phyloP scores from a whole-genome alignment of 2,329 filamentous ascomycete species.

The Golovinomyces cichoracearum region DNA sequence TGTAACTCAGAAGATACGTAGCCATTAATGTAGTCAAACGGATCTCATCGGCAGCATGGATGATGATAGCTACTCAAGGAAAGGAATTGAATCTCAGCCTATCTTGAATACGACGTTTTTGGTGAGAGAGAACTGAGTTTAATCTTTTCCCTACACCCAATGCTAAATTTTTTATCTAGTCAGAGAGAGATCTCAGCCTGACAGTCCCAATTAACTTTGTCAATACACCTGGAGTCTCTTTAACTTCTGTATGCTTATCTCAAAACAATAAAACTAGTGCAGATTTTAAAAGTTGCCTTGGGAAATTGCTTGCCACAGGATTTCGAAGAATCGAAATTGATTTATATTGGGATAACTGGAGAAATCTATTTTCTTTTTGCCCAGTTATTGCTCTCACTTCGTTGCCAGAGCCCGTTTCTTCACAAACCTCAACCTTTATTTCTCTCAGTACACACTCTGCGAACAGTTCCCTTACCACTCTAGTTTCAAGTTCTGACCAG shows the following conservation, averaged over 20 bases:
- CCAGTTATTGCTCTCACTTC: conserved; percentile 22
- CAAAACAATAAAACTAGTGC: conserved; percentile 24
- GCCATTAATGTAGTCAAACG: too few species aligned
- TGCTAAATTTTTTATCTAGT: conserved; percentile 15
- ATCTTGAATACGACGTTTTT: neutral
- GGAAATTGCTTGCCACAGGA: conserved; percentile 33
- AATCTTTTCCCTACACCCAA: neutral
- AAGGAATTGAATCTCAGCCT: neutral
- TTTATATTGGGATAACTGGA: conserved; percentile 34
- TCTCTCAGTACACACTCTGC: neutral
- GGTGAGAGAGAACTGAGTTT: neutral
- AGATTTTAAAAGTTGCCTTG: conserved; percentile 28
- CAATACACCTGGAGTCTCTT: conserved; percentile 27
- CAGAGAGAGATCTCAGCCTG: conserved; percentile 33
- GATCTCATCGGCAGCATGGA: too few species aligned
- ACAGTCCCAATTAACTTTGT: conserved; percentile 37
- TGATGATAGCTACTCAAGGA: neutral
- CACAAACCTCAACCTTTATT: conserved; percentile 4
- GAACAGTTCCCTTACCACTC: neutral
- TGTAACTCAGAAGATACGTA: too few species aligned
- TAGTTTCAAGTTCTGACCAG: neutral
- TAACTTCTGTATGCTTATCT: conserved; percentile 33
- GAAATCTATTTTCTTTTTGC: conserved; percentile 31
- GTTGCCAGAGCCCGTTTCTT: conserved; percentile 8
- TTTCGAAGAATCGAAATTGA: conserved; percentile 33